Evolutionary conservation across 2,329 filamentous ascomycete genomes (phyloP).

Genomic region (Zymoseptoria tritici): DNA sequence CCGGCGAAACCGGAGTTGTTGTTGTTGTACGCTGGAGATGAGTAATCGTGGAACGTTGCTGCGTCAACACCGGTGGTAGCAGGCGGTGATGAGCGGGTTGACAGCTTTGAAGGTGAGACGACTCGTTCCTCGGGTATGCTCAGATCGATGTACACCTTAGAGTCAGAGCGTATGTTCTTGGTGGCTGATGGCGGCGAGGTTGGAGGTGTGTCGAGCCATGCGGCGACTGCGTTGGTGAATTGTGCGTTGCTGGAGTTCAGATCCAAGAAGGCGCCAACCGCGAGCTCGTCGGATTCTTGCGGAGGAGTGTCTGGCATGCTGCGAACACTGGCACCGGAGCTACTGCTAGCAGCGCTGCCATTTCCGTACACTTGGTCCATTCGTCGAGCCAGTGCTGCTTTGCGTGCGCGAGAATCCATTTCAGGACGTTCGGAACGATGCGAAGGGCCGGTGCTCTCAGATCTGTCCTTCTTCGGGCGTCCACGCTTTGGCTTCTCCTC

Average conservation of each 20-base stretch:
- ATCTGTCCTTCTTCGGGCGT: slow-evolving; percentile 53
- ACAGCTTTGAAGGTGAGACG: slow-evolving; percentile 22
- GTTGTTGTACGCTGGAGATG: slow-evolving; percentile 11
- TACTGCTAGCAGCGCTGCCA: slow-evolving; percentile 17
- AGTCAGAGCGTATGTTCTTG: slow-evolving; percentile 7
- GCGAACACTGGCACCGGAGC: slow-evolving; percentile 24
- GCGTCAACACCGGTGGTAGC: slow-evolving; percentile 4
- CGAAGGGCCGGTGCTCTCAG: slow-evolving; percentile 11
- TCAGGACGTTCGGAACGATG: slow-evolving; percentile 38
- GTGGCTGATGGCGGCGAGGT: slow-evolving; percentile 22
- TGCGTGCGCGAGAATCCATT: slow-evolving; percentile 50
- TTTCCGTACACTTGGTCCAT: slow-evolving; percentile 23
- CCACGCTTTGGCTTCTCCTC: slow-evolving; percentile 62
- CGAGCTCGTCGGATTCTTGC: slow-evolving; percentile 23
- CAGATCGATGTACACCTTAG: slow-evolving; percentile 18
- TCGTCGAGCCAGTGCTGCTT: slow-evolving; percentile 48
- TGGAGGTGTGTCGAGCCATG: slow-evolving; percentile 28
- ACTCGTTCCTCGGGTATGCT: slow-evolving; percentile 14
- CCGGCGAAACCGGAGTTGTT: slow-evolving; percentile 8
- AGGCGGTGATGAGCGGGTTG: slow-evolving; percentile 17
- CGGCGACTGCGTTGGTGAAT: slow-evolving; percentile 15
- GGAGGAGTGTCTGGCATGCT: slow-evolving; percentile 29
- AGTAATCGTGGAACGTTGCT: slow-evolving; percentile 12
- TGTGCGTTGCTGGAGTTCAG: slow-evolving; percentile 19
- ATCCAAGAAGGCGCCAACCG: slow-evolving; percentile 24